Base-by-base conservation (phyloP, 306 rosid genomes). In the Amphicarpaea edgeworthii region DNA sequence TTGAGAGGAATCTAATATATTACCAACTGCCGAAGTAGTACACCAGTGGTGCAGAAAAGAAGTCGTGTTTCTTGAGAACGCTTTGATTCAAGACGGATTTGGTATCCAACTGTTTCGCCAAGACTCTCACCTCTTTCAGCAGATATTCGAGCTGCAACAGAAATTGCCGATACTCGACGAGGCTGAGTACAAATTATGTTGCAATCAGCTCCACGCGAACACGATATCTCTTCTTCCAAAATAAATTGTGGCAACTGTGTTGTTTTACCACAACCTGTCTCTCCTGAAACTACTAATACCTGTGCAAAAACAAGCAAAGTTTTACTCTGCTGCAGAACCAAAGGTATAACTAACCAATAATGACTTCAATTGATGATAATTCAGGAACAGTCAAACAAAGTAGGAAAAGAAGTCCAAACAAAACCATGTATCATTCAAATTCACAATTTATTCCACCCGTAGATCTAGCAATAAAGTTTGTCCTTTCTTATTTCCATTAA, bases 271-370 rank as follows among this genome's bases (percentile, higher is more conserved):
- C 97, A 91, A 64, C 98, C 97, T 59, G 98, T 94, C 91, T 88
- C 97, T 83, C 98, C 98, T 37, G 98, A 94, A 88, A 94, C 96
- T 85, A 94, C 96, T 82, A 94, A 71, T 77, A 92, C 97, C 98
- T 94, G 86, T 8, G 76, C 62, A 64, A 55, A 80, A 50, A 83
- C 67, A 77, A 79, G 68, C 67, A 70, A 75, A 80, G 57, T 8
- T 81, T 72, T 59, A 77, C 74, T 19, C 8, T 67, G 62, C 55
- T 80, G 57, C 37, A 43, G 54, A 76, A 21, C 11, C 59, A 50
- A 55, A 53, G 43, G n/a, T 58, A 37, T 45, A 41, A 59, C 30
- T 63, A 70, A 60, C 79, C 67, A 62, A 45, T 43, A 74, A 43
- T 47, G 68, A 61, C 46, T 17, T 43, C 16, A 26, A 67, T 16